A percentile compares a stretch with the other conserved stretches of the same genome.
Conservation (phyloP, 345 rosid genomes). For the Rubroshorea leprosula region DNA sequence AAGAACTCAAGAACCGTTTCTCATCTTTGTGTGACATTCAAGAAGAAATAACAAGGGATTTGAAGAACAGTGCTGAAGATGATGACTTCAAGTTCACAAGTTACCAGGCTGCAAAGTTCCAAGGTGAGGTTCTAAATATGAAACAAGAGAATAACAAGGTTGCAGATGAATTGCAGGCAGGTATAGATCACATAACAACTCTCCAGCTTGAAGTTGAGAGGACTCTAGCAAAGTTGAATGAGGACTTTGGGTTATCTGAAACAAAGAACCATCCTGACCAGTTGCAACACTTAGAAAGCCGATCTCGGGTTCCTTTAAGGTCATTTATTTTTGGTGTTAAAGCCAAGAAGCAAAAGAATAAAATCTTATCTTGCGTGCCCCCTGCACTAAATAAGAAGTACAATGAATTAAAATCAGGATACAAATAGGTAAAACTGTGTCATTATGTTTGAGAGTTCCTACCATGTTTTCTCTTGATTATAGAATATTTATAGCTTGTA, state of each 20-base stretch:
- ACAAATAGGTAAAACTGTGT: constrained; percentile 12
- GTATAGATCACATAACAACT: constrained; percentile 68
- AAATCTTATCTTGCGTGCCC: constrained; percentile 61
- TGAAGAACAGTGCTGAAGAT: constrained; percentile 71
- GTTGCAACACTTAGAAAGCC: constrained; percentile 41
- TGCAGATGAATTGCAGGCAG: constrained; percentile 87
- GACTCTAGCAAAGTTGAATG: constrained; percentile 47
- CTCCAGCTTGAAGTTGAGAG: constrained; percentile 64
- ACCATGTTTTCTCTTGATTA: constrained; percentile 19
- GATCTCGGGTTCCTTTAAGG: constrained; percentile 67
- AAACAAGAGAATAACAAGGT: constrained; percentile 97
- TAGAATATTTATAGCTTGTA: constrained; percentile 34
- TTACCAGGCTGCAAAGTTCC: constrained; percentile 94
- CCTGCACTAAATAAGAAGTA: constrained; percentile 57
- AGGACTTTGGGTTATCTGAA: constrained; percentile 50
- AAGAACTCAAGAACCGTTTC: constrained; percentile 61
- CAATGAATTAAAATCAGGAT: constrained; percentile 33
- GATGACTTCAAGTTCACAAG: constrained; percentile 93
- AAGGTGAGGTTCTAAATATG: constrained; percentile 95
- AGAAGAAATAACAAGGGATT: constrained; percentile 56
- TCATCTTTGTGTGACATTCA: constrained; percentile 59
- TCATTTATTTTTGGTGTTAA: constrained; percentile 88
- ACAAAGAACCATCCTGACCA: constrained; percentile 28
- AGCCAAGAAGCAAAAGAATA: constrained; percentile 59
- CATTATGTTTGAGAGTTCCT: background rate